Evolutionary conservation across 169 alveolate genomes (phyloP).

Genomic region (Eimeria necatrix): DNA sequence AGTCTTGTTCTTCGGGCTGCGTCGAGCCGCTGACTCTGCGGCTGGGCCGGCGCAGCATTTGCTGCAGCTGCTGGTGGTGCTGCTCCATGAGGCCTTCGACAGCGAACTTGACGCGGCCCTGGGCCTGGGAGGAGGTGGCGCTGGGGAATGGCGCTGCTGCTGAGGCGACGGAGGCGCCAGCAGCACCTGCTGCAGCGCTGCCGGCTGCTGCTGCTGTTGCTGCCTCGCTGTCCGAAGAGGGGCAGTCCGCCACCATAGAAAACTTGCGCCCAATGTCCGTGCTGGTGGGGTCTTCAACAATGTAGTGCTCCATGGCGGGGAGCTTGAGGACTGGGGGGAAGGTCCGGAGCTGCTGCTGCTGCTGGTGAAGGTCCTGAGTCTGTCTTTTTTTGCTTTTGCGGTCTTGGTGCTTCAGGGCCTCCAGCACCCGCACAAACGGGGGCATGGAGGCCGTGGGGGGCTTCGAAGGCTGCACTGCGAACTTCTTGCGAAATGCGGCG

Average conservation of each 20-base stretch:
- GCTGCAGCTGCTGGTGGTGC: conserved; percentile 1
- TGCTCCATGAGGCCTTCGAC: background rate
- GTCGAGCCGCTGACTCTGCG: background rate
- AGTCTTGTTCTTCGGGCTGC: background rate
- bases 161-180: background rate
- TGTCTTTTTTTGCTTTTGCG: conserved; percentile 14
- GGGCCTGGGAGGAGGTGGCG: background rate
- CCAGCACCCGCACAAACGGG: conserved; percentile 29
- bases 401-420: conserved; percentile 18
- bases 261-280: conserved; percentile 66
- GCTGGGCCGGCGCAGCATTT: conserved; percentile 19
- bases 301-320: conserved; percentile 77
- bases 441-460: conserved; percentile 70
- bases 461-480: conserved; percentile 21
- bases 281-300: conserved; percentile 61
- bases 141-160: background rate
- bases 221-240: conserved; percentile 31
- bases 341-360: conserved; percentile 43
- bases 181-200: background rate
- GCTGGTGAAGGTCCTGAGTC: background rate
- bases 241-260: conserved; percentile 70
- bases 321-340: conserved; percentile 62
- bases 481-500: conserved; percentile 62
- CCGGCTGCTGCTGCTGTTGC: background rate
- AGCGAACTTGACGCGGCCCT: background rate